phyloP scores from a whole-genome alignment of 371 early-diverging fungal genomes.

The Phascolomyces articulosus region DNA sequence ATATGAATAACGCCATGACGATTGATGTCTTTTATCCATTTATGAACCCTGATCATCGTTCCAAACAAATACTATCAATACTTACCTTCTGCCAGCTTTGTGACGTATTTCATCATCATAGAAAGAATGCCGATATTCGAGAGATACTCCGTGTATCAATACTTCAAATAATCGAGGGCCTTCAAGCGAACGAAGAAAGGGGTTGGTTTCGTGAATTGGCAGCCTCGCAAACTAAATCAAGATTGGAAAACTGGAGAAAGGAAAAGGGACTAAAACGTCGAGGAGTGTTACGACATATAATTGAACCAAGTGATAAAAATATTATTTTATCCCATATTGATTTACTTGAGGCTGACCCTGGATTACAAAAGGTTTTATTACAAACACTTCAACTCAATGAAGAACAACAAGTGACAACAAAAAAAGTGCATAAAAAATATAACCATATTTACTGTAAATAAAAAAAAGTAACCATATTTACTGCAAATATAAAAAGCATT shows the following conservation, averaged over 20 bases:
- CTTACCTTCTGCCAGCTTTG: slow-evolving; percentile 19
- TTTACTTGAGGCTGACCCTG: neutral
- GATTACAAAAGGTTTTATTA: neutral
- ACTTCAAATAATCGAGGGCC: slow-evolving; percentile 23
- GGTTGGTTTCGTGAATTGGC: slow-evolving; percentile 9
- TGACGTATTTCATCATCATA: slow-evolving; percentile 1
- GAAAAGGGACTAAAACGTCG: slow-evolving; percentile 10
- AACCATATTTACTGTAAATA: slow-evolving; percentile 15
- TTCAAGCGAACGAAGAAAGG: slow-evolving; percentile 7
- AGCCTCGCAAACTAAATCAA: slow-evolving; percentile 6
- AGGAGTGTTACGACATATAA: slow-evolving; percentile 11
- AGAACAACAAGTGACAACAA: neutral
- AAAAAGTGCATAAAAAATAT: neutral
- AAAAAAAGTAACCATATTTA: too few species aligned
- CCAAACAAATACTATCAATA: slow-evolving; percentile 14
- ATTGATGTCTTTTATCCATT: slow-evolving; percentile 21
- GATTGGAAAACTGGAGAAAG: slow-evolving; percentile 16
- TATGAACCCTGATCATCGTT: neutral
- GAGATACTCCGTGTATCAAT: slow-evolving; percentile 18
- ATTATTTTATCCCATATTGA: neutral
- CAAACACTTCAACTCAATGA: slow-evolving; percentile 9
- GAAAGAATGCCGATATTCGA: slow-evolving; percentile 4
- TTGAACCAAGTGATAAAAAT: slow-evolving; percentile 1
- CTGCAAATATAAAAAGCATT: too few species aligned
- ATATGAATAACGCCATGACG: neutral